These are phyloP conservation scores for Henckelia pumila DNA, from an alignment of 257 asterid species.

Conservation along the genomic window DNA sequence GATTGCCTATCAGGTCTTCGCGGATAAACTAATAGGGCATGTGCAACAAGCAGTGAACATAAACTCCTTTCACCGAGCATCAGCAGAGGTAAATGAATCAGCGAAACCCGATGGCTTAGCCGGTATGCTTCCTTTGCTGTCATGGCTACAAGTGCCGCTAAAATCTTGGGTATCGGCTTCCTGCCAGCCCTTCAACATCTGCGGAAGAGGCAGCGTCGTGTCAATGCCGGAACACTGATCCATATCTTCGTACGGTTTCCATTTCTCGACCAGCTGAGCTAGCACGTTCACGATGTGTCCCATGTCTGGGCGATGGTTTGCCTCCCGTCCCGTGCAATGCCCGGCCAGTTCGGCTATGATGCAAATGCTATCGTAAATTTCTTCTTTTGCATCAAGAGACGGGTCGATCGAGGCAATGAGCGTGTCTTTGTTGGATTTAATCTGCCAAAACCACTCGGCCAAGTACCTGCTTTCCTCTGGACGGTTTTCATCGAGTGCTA, in stretches of 20 bases:
- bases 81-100: slow-evolving; percentile 57
- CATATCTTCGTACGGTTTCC: slow-evolving; percentile 56
- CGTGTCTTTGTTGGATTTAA: slow-evolving; percentile 35
- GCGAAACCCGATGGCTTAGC: slow-evolving; percentile 61
- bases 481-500: slow-evolving; percentile 67
- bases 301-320: slow-evolving; percentile 77
- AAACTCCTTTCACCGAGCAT: slow-evolving; percentile 47
- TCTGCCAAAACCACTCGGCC: slow-evolving; percentile 75
- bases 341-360: slow-evolving; percentile 59
- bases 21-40: not conserved
- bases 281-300: slow-evolving; percentile 64
- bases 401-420: slow-evolving; percentile 60
- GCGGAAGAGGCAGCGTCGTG: slow-evolving; percentile 46
- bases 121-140: slow-evolving; percentile 64
- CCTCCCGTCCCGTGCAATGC: slow-evolving; percentile 76
- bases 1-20: not conserved
- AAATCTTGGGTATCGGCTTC: slow-evolving; percentile 36
- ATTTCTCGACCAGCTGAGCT: slow-evolving; percentile 46
- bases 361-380: slow-evolving; percentile 41
- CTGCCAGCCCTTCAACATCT: slow-evolving; percentile 70
- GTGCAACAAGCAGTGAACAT: not conserved
- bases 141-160: slow-evolving; percentile 43
- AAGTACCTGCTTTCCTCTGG: slow-evolving; percentile 66
- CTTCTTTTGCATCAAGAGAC: slow-evolving; percentile 47
- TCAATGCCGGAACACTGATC: slow-evolving; percentile 38